These are phyloP conservation scores for Cyclostephanos invisitatus DNA, from an alignment of 108 stramenopile genomes.

Conservation along the genomic window DNA sequence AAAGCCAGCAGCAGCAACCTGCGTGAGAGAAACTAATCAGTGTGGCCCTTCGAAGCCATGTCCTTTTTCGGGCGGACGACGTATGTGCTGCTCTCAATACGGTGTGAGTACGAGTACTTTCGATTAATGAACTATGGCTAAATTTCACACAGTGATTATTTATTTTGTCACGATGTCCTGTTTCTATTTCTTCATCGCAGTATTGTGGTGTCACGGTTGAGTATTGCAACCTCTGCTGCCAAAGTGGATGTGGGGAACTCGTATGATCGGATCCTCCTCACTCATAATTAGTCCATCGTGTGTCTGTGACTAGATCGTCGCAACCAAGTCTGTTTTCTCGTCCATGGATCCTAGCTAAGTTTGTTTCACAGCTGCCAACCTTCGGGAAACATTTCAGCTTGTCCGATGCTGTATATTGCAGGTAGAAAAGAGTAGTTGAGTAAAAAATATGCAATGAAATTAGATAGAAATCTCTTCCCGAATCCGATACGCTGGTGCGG, in stretches of 20 bases:
- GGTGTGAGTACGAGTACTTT: neutral
- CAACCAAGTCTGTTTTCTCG: neutral
- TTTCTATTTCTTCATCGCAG: neutral
- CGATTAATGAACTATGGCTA: neutral
- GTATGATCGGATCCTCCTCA: neutral
- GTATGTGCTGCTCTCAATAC: neutral
- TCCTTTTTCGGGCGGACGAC: neutral
- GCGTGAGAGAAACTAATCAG: neutral
- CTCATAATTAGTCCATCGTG: neutral
- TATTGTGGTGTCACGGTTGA: neutral
- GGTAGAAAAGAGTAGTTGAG: neutral
- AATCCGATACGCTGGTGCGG: neutral
- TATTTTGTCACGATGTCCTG: neutral
- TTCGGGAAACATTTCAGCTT: neutral
- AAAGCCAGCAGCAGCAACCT: neutral
- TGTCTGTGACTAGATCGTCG: neutral
- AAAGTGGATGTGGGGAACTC: neutral
- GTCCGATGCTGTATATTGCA: neutral
- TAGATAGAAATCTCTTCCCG: too few species aligned
- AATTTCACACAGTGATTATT: neutral
- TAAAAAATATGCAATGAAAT: neutral
- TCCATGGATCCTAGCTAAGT: neutral
- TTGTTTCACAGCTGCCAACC: neutral
- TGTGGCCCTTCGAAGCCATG: neutral
- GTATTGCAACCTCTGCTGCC: neutral